These are phyloP conservation scores for Silybum marianum DNA, from an alignment of 129 eudicot species.

Conservation along the genomic window DNA sequence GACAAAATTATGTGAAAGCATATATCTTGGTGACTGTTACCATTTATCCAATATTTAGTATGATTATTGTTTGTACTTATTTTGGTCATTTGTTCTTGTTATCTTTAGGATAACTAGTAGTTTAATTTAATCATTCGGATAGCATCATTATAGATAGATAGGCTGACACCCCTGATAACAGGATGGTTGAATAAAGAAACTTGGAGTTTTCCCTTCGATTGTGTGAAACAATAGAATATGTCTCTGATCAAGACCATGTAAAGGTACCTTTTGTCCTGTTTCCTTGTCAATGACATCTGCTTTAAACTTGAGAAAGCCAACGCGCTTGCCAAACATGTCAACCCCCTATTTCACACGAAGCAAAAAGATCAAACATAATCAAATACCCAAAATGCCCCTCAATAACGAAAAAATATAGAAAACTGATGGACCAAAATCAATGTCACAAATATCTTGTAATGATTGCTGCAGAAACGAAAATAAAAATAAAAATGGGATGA, in stretches of 20 bases:
- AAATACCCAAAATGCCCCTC: not conserved
- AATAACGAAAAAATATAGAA: not conserved
- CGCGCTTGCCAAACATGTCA: slow-evolving; percentile 92
- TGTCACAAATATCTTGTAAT: not conserved
- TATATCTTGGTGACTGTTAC: not conserved
- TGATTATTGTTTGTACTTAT: not conserved
- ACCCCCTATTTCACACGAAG: slow-evolving; percentile 57
- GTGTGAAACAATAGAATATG: not conserved
- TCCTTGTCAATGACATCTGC: slow-evolving; percentile 87
- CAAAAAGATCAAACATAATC: slow-evolving; percentile 11
- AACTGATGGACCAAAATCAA: not conserved
- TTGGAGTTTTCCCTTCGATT: not conserved
- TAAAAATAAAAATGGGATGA: not conserved
- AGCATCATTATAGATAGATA: not conserved
- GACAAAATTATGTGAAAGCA: not conserved
- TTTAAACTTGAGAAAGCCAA: slow-evolving; percentile 93
- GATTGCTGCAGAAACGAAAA: not conserved
- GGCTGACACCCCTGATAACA: not conserved
- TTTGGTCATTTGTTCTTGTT: not conserved
- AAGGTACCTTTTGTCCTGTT: slow-evolving; percentile 82
- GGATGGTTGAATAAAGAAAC: slow-evolving; percentile 2
- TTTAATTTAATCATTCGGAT: not conserved
- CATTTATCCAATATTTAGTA: not conserved
- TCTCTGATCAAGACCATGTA: slow-evolving; percentile 6
- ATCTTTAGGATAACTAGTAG: not conserved